Base-by-base conservation (phyloP, 192 early-diverging fungal species). In the Entomortierella parvispora region DNA sequence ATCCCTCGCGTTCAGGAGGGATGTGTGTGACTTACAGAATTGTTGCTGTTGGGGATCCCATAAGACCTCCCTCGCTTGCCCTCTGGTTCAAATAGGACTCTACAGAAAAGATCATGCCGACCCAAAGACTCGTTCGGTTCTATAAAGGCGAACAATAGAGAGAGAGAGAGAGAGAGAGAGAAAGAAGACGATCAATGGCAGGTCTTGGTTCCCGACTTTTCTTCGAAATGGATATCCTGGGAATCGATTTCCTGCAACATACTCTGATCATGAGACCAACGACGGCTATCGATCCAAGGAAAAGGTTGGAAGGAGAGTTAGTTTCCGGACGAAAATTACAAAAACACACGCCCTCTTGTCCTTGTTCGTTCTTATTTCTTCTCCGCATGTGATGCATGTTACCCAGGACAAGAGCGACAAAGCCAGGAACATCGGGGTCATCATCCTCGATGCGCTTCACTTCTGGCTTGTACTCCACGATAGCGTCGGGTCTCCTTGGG, bases 401-500 rank as follows among this genome's bases (percentile, higher is more conserved):
- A 72, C 70, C 70, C 23, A 55, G 31, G 15, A 55, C 55, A 18
- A 77, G 34, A 12, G 74, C 74, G 10, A 77, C 56, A 46, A 77
- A 77, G 28, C 74, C 74, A 47, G 67, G 65, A 6, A 77, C 74
- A 29, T 77, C 74, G 3, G 74, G 74, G 20, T 77, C 74, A 18
- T 77, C 74, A 8, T 77, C 74, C 43, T 77, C 74, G 37, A 68
- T 58, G 32, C 74, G 74, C 43, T 68, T 77, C 31, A 77, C 65
- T 22, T 77, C 74, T 17, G 74, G 74, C 43, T 68, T 67, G 61
- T 77, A 77, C 25, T 77, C 74, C 22, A 77, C 65, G 45, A 77
- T 77, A 65, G 46, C 20, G 5, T 77, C 74, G 9, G 61, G 60
- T 40, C 61, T 56, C 37, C 66, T 44, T 25, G 74, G 74, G 31